A percentile compares a stretch with the other conserved stretches of the same genome.
Conservation (phyloP, 208 protist species). For the Plasmodiophora brassicae region DNA sequence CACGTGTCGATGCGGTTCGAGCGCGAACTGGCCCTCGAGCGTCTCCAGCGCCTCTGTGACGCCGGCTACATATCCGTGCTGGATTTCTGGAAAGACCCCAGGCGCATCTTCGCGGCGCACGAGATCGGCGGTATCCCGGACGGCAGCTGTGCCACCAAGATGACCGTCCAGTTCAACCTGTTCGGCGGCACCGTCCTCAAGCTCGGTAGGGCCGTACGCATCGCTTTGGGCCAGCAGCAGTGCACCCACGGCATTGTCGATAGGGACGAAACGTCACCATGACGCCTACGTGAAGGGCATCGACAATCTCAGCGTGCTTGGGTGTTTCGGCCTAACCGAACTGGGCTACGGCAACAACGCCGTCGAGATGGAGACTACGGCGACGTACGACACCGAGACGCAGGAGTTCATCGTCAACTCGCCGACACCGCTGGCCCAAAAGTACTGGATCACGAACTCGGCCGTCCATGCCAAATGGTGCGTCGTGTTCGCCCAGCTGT, state of each 20-base stretch:
- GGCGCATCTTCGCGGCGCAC: conserved; percentile 55
- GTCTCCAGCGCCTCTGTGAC: conserved; percentile 53
- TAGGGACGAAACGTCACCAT: conserved; percentile 63
- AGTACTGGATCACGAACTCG: conserved; percentile 64
- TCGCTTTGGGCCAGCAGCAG: too few relatives aligned
- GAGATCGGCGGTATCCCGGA: conserved; percentile 53
- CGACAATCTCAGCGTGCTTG: conserved; percentile 54
- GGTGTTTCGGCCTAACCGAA: conserved; percentile 64
- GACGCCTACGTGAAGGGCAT: conserved; percentile 56
- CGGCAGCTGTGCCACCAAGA: conserved; percentile 59
- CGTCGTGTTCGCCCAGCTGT: conserved; percentile 59
- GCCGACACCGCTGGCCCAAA: conserved; percentile 51
- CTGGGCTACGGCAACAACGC: conserved; percentile 62
- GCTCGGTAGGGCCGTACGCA: too few relatives aligned
- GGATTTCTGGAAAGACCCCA: conserved; percentile 54
- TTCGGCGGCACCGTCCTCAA: conserved; percentile 69
- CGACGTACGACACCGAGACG: conserved; percentile 58
- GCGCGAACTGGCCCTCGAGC: conserved; percentile 46
- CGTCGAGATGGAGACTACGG: conserved; percentile 61
- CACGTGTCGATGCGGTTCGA: conserved; percentile 42
- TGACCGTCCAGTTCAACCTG: conserved; percentile 66
- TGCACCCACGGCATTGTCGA: too few relatives aligned
- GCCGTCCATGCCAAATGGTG: conserved; percentile 53
- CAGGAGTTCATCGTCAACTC: conserved; percentile 64
- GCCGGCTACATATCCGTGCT: conserved; percentile 50